Base-by-base conservation (phyloP, 1,284 basidiomycete genomes). In the Naganishia sp. region DNA sequence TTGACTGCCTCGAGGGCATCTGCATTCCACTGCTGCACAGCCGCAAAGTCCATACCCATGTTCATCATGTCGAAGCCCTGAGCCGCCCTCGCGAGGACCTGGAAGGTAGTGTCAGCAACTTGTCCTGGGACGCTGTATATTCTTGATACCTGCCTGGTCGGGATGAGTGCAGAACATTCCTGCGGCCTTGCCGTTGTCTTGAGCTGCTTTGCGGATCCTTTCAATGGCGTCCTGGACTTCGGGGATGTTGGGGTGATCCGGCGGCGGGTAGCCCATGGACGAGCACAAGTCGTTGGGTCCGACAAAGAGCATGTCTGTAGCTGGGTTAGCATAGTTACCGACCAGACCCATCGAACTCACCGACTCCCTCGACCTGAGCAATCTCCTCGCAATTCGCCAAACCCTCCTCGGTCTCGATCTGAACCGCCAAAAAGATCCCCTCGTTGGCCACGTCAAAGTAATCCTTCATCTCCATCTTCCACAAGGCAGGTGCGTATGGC, bases 271-370 rank as follows among this genome's bases (percentile, higher is more conserved):
- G 42, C 73, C 71, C 71, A 78, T 71, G 0, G 69, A 70, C 55
- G 69, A 72, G 31, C 71, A 71, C 3, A 78, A 70, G 64, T 78
- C 77, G 55, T 75, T 75, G 13, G 77, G 77, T 3, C 77, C 76
- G 48, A 73, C 67, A 50, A 75, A 73, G 63, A 75, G 69, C 67
- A 74, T 72, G 57, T 76, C 70, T 71, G 42, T 9, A 63, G 33
- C 25, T 5, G 31, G n/a, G 28, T 64, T 15, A 46, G 61, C 6
- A 16, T 31, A 0, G 49, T 10, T 16, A 9, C 36, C 13, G 25
- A 11, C 15, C 11, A 39, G 15, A 28, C 2, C 45, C 25, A n/a
- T 23, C 42, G 21, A 65, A 68, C 71, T 60, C 46, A 74, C 73
- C 75, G 18, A 77, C 70, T 2, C 76, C 76, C 10, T 70, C 66